Evolutionary conservation across 2,329 filamentous ascomycete species (phyloP).

Genomic region (Arthroderma uncinatum): DNA sequence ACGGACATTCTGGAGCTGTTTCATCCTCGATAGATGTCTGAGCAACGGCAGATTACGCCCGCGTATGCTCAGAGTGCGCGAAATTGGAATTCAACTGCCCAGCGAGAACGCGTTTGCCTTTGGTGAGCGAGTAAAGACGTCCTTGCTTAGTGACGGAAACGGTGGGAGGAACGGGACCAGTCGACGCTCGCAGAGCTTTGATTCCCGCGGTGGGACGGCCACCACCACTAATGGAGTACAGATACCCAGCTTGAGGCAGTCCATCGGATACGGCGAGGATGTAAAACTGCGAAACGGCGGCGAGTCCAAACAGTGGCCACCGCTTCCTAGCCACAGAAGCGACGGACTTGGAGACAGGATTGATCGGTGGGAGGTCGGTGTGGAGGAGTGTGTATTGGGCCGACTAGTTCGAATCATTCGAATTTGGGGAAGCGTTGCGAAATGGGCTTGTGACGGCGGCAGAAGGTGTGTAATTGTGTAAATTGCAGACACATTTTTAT

Average conservation of each 20-base stretch:
- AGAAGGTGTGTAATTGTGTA: constrained; percentile 32
- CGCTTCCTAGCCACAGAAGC: constrained; percentile 27
- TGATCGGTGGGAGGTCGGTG: constrained; percentile 43
- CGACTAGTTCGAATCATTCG: constrained; percentile 45
- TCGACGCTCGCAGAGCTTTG: constrained; percentile 30
- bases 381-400: constrained; percentile 43
- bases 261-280: constrained; percentile 28
- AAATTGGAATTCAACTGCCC: constrained; percentile 45
- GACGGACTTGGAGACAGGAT: constrained; percentile 35
- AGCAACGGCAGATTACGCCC: constrained; percentile 46
- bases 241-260: constrained; percentile 34
- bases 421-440: constrained; percentile 46
- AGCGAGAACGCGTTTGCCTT: constrained; percentile 47
- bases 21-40: constrained; percentile 45
- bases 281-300: constrained; percentile 29
- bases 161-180: constrained; percentile 10
- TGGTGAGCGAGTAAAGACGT: constrained; percentile 43
- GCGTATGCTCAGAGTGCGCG: constrained; percentile 41
- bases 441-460: constrained; percentile 46
- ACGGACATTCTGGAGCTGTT: constrained; percentile 49
- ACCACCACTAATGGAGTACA: constrained; percentile 20
- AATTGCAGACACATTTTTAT: neutral
- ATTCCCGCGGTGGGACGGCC: constrained; percentile 24
- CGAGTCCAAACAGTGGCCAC: constrained; percentile 30
- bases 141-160: constrained; percentile 37